Conservation (phyloP, 2,329 filamentous ascomycete species). For the Neospermospora avenae region DNA sequence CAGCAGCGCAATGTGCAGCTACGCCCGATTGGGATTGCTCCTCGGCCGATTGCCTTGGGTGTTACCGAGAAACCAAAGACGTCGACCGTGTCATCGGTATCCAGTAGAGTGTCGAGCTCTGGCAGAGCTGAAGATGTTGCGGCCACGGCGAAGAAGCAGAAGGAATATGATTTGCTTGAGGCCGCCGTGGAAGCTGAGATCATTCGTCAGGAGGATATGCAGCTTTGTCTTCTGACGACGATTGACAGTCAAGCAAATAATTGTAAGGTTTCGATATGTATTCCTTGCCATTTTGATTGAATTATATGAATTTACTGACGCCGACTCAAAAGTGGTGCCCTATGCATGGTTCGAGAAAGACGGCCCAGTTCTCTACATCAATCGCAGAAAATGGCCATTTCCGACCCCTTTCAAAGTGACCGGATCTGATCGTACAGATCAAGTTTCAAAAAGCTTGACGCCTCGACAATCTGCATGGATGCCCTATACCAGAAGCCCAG, state of each 20-base stretch:
- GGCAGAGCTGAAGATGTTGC: not conserved
- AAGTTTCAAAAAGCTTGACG: constrained; percentile 7
- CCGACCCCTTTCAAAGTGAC: constrained; percentile 10
- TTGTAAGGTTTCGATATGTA: not conserved
- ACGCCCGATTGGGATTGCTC: constrained; percentile 3
- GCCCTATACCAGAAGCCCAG: constrained; percentile 16
- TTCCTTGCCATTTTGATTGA: not conserved
- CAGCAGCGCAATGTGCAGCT: constrained; percentile 3
- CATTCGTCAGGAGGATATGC: constrained; percentile 1
- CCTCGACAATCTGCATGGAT: constrained; percentile 21
- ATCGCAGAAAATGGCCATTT: constrained; percentile 15
- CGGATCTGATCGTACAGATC: constrained; percentile 10
- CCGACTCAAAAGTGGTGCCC: constrained; percentile 9
- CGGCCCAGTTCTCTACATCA: constrained; percentile 12
- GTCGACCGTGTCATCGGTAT: not conserved
- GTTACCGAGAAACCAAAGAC: not conserved
- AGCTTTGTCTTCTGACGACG: not conserved
- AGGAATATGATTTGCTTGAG: constrained; percentile 1
- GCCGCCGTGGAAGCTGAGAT: not conserved
- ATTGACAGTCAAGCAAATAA: not conserved
- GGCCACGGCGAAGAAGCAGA: not conserved
- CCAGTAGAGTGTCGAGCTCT: not conserved
- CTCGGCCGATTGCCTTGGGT: not conserved
- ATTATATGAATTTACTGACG: not conserved
- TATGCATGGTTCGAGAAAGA: constrained; percentile 18